phyloP scores from a whole-genome alignment of 306 rosid species.

The Quillaja saponaria region DNA sequence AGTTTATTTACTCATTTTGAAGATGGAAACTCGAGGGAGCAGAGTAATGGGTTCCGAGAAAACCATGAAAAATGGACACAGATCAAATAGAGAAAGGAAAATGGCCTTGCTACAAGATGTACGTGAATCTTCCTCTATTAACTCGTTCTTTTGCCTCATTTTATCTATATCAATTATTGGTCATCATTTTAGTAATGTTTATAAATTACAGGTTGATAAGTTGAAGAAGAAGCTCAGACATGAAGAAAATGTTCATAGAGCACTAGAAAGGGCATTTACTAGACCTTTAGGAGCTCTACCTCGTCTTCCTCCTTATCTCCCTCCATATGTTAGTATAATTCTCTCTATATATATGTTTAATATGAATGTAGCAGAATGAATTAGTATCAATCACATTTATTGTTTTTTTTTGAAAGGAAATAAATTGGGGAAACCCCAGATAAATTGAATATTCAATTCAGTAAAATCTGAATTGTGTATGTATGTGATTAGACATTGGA shows the following conservation, averaged over 20 bases:
- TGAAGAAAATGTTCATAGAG: slow-evolving; percentile 95
- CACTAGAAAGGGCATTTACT: slow-evolving; percentile 85
- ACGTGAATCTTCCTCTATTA: slow-evolving; percentile 25
- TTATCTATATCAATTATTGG: slow-evolving; percentile 8
- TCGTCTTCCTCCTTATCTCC: slow-evolving; percentile 97
- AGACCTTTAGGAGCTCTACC: slow-evolving; percentile 94
- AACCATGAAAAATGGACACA: slow-evolving; percentile 49
- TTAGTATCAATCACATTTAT: background rate
- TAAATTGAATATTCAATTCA: background rate
- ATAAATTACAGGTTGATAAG: slow-evolving; percentile 68
- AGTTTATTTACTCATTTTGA: slow-evolving; percentile 20
- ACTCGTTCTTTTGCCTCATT: slow-evolving; percentile 7
- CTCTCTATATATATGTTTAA: background rate
- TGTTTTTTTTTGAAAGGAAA: background rate
- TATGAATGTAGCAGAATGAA: slow-evolving; percentile 3
- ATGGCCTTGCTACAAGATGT: slow-evolving; percentile 85
- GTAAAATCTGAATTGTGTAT: slow-evolving; percentile 1
- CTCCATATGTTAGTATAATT: slow-evolving; percentile 63
- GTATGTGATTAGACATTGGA: slow-evolving; percentile 57
- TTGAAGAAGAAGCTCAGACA: slow-evolving; percentile 93
- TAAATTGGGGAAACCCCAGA: background rate
- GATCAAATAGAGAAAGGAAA: slow-evolving; percentile 78
- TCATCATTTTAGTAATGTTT: slow-evolving; percentile 13
- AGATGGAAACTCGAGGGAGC: slow-evolving; percentile 58
- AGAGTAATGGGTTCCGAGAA: slow-evolving; percentile 52